Evolutionary conservation across 495 filamentous ascomycete species (phyloP).

Genomic region (Xylaria cubensis): DNA sequence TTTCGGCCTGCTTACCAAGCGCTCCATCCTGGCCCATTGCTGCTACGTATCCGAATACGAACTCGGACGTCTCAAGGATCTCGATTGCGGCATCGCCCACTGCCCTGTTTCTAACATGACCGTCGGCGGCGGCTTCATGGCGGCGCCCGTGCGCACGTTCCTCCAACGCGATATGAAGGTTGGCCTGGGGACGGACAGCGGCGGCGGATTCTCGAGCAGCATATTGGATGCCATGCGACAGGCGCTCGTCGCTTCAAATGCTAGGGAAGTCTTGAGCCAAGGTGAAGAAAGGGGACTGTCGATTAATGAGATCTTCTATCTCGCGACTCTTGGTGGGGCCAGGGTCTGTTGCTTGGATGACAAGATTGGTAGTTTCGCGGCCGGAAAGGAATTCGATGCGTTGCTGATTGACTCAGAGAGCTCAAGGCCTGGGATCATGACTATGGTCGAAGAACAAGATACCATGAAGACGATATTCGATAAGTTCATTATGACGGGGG

Average conservation of each 20-base stretch:
- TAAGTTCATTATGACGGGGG: conserved; percentile 71
- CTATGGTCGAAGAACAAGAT: conserved; percentile 61
- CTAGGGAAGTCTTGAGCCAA: conserved; percentile 54
- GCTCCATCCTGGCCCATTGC: conserved; percentile 70
- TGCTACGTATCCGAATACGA: conserved; percentile 65
- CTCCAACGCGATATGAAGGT: conserved; percentile 66
- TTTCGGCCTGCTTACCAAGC: conserved; percentile 59
- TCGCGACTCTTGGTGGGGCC: conserved; percentile 70
- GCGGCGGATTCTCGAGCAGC: conserved; percentile 66
- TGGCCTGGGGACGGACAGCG: conserved; percentile 70
- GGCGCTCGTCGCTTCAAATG: conserved; percentile 67
- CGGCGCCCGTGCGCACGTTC: conserved; percentile 64
- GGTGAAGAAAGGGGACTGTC: conserved; percentile 57
- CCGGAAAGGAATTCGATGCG: conserved; percentile 71
- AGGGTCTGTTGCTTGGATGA: conserved; percentile 62
- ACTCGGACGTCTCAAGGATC: conserved; percentile 51
- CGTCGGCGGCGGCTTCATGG: conserved; percentile 65
- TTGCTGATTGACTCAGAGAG: conserved; percentile 56
- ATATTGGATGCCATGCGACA: conserved; percentile 66
- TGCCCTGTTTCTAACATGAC: conserved; percentile 71
- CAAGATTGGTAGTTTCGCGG: conserved; percentile 63
- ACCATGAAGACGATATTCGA: conserved; percentile 58
- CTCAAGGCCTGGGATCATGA: conserved; percentile 56
- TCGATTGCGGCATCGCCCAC: conserved; percentile 65
- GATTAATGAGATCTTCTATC: conserved; percentile 62